These are phyloP conservation scores for Geosmithia putterillii DNA, from an alignment of 2,329 filamentous ascomycete species.

Conservation along the genomic window DNA sequence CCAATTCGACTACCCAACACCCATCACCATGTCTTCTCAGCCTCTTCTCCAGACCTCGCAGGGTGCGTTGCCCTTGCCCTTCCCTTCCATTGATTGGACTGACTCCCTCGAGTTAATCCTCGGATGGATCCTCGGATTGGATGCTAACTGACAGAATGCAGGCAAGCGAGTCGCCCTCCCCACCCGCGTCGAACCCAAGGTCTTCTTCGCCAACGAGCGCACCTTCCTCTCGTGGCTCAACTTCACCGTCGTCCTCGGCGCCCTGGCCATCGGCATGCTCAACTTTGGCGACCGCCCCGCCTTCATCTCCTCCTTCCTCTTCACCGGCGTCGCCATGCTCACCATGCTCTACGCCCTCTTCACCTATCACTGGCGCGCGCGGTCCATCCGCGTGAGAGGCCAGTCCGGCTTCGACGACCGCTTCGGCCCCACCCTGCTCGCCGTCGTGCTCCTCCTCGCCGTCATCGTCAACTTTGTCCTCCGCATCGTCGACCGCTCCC, in stretches of 20 bases:
- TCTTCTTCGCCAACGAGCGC: slow-evolving; percentile 99
- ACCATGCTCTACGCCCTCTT: slow-evolving; percentile 91
- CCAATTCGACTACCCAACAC: neutral
- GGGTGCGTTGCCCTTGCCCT: slow-evolving; percentile 41
- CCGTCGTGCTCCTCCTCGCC: slow-evolving; percentile 72
- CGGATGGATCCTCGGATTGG: neutral
- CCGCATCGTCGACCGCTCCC: slow-evolving; percentile 40
- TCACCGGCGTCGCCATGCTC: slow-evolving; percentile 87
- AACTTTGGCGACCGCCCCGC: slow-evolving; percentile 95
- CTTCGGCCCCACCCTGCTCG: slow-evolving; percentile 83
- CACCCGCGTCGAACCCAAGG: slow-evolving; percentile 95
- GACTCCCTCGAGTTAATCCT: neutral
- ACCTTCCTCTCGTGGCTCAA: slow-evolving; percentile 99
- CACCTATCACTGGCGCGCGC: slow-evolving; percentile 95
- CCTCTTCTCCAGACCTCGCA: slow-evolving; percentile 90
- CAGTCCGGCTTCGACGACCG: slow-evolving; percentile 96
- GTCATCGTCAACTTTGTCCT: slow-evolving; percentile 96
- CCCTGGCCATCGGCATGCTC: slow-evolving; percentile 88
- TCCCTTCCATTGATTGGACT: neutral
- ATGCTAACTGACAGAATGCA: slow-evolving; percentile 21
- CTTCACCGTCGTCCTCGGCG: slow-evolving; percentile 96
- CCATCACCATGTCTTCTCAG: slow-evolving; percentile 73
- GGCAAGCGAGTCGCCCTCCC: slow-evolving; percentile 98
- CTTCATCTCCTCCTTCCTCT: slow-evolving; percentile 86
- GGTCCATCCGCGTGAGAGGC: slow-evolving; percentile 79